A percentile compares a stretch with the other conserved stretches of the same genome.
These are phyloP conservation scores for Phytopythium cucurbitacearum DNA, from an alignment of 352 stramenopile genomes.

Conservation along the genomic window DNA sequence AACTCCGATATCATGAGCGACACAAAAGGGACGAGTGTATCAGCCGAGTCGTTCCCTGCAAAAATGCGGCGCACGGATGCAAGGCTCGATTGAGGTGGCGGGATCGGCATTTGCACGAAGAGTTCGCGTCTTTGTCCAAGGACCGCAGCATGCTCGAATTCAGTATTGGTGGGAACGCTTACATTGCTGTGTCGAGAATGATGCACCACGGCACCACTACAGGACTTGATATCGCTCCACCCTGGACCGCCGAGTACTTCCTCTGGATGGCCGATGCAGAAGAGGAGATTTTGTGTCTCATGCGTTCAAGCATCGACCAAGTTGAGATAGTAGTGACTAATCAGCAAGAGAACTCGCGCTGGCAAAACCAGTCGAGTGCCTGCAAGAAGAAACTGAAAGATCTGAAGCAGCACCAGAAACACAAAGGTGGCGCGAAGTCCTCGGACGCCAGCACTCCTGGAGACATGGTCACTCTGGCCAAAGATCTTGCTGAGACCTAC, in stretches of 20 bases:
- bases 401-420: constrained; percentile 36
- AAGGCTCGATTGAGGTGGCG: constrained; percentile 49
- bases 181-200: constrained; percentile 27
- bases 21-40: constrained; percentile 49
- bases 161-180: constrained; percentile 33
- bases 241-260: constrained; percentile 71
- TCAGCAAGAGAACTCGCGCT: constrained; percentile 32
- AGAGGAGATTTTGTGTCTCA: constrained; percentile 49
- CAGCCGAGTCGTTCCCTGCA: constrained; percentile 60
- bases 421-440: constrained; percentile 18
- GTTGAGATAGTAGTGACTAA: constrained; percentile 31
- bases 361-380: constrained; percentile 27
- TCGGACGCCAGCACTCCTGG: constrained; percentile 6
- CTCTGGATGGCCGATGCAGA: constrained; percentile 46
- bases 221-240: constrained; percentile 38
- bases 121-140: constrained; percentile 39
- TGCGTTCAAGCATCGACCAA: constrained; percentile 29
- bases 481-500: constrained; percentile 52
- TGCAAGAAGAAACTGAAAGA: constrained; percentile 55
- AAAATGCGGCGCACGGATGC: constrained; percentile 65
- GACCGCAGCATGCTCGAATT: constrained; percentile 54
- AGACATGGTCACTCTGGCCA: constrained; percentile 25
- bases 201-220: neutral
- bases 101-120: constrained; percentile 67
- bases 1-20: constrained; percentile 26